These are phyloP conservation scores for Dittrichia graveolens DNA, from an alignment of 129 eudicot species.

Conservation along the genomic window DNA sequence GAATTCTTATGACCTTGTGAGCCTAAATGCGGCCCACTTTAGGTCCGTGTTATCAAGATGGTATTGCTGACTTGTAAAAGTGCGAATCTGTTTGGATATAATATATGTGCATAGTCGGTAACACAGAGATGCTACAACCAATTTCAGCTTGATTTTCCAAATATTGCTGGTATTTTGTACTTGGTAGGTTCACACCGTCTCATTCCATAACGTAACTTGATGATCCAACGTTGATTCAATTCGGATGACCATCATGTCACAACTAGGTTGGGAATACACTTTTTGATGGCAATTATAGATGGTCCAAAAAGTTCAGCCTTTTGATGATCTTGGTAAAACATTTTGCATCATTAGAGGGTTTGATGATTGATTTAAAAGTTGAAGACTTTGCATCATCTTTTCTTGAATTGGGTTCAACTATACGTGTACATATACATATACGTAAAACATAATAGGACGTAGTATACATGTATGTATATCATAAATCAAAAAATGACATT, in stretches of 20 bases:
- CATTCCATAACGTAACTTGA: constrained; percentile 27
- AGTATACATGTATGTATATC: no score
- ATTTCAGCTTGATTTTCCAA: constrained; percentile 37
- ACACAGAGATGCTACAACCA: no score
- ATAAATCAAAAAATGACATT: no score
- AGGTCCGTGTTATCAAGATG: no score
- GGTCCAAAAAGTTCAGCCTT: constrained; percentile 25
- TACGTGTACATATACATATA: no score
- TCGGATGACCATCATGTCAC: constrained; percentile 16
- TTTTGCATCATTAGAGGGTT: constrained; percentile 39
- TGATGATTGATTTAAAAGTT: constrained; percentile 34
- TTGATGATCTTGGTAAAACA: constrained; percentile 28
- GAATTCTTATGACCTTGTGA: no score
- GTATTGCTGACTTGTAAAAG: no score
- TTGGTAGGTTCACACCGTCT: constrained; percentile 22
- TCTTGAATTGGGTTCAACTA: constrained; percentile 56
- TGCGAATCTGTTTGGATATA: no score
- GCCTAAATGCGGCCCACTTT: no score
- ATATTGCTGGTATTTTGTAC: constrained; percentile 27
- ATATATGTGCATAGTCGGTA: no score
- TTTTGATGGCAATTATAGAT: constrained; percentile 8
- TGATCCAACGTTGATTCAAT: constrained; percentile 28
- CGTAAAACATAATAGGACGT: no score
- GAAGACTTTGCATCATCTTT: constrained; percentile 54
- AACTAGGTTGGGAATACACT: constrained; percentile 3